Conservation (phyloP, 306 rosid species). For the Cucumis cinereus region DNA sequence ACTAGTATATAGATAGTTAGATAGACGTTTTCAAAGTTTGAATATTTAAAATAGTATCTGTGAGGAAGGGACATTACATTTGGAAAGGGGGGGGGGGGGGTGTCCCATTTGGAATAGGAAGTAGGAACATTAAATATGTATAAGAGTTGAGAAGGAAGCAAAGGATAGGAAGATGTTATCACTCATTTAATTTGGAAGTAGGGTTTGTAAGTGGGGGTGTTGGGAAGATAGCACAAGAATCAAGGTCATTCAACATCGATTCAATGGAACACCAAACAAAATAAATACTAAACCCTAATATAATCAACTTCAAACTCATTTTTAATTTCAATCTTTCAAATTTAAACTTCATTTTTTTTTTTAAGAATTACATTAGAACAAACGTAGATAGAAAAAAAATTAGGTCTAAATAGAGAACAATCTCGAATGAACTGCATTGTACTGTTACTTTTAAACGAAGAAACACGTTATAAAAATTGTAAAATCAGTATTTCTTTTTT, state of each 20-base stretch:
- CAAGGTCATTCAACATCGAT: neutral
- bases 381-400: no score
- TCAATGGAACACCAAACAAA: neutral
- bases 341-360: no score
- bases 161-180: neutral
- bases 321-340: no score
- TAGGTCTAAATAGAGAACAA: no score
- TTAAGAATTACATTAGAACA: no score
- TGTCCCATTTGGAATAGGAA: neutral
- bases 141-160: neutral
- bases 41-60: neutral
- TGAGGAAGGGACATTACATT: neutral
- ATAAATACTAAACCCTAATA: neutral
- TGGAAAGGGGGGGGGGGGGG: neutral
- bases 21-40: no score
- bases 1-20: no score
- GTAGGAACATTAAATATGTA: neutral
- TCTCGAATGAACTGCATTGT: no score
- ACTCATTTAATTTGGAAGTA: neutral
- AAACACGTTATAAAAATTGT: no score
- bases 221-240: neutral
- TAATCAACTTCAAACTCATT: no score
- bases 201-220: neutral
- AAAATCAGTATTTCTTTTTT: no score
- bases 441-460: no score